A percentile compares a stretch with the other conserved stretches of the same genome.
Conservation (phyloP, 2,329 filamentous ascomycete genomes). For the Ascochyta lentis region DNA sequence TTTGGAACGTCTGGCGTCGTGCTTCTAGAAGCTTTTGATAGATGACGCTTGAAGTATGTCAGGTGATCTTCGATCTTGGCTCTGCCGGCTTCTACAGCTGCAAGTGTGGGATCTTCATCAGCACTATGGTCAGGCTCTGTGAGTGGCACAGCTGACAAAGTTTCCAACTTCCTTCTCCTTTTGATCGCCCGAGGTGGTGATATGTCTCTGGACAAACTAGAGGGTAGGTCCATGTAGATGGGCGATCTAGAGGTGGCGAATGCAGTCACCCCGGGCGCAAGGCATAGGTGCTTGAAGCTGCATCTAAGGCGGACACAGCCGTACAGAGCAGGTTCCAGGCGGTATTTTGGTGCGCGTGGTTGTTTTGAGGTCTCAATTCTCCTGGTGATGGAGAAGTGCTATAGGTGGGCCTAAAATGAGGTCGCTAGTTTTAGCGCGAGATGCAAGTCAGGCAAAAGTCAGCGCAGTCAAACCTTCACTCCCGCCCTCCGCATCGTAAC, state of each 20-base stretch:
- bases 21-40: slow-evolving; percentile 42
- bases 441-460: background rate
- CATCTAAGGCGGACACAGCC: background rate
- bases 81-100: slow-evolving; percentile 61
- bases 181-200: slow-evolving; percentile 31
- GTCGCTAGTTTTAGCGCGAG: background rate
- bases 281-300: background rate
- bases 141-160: background rate
- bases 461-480: background rate
- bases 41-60: slow-evolving; percentile 54
- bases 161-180: slow-evolving; percentile 18
- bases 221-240: slow-evolving; percentile 21
- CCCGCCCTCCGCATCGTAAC: background rate
- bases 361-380: background rate
- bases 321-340: background rate
- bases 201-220: slow-evolving; percentile 31
- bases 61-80: slow-evolving; percentile 57
- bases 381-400: background rate
- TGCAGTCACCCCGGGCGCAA: background rate
- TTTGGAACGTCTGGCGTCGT: slow-evolving; percentile 31
- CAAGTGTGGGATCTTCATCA: slow-evolving; percentile 30
- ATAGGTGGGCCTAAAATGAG: background rate
- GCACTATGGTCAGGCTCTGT: background rate
- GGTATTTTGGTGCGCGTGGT: background rate
- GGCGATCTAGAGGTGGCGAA: background rate